phyloP scores from a whole-genome alignment of 106 monocot genomes.

The Dioscorea dumetorum region DNA sequence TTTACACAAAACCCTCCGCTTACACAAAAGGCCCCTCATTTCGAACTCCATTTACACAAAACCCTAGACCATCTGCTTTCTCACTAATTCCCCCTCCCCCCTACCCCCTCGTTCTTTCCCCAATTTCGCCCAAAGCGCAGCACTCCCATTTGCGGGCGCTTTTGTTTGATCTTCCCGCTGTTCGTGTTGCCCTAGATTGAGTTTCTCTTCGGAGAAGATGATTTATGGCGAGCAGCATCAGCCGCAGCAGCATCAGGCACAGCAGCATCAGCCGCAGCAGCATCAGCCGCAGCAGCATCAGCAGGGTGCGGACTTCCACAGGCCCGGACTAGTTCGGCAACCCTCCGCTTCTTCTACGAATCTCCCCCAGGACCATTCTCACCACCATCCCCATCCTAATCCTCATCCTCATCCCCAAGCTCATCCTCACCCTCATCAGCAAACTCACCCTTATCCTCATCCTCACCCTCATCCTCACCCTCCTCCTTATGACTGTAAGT shows the following conservation, averaged over 20 bases:
- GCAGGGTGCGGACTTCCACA: constrained; percentile 13
- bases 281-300: neutral
- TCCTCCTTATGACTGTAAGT: constrained; percentile 34
- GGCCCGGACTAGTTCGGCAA: constrained; percentile 42
- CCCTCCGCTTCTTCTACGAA: constrained; percentile 57
- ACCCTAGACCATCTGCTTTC: too few relatives aligned
- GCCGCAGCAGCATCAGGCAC: constrained; percentile 16
- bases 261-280: constrained; percentile 22
- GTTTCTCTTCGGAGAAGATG: neutral
- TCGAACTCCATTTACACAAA: too few relatives aligned
- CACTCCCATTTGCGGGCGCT: too few relatives aligned
- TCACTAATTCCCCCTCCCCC: too few relatives aligned
- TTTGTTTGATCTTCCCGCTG: too few relatives aligned
- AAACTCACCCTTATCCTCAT: too few relatives aligned
- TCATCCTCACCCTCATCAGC: constrained; percentile 14
- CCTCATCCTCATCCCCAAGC: constrained; percentile 10
- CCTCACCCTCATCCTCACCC: constrained; percentile 17
- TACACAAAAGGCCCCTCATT: too few relatives aligned
- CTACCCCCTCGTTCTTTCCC: too few relatives aligned
- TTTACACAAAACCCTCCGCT: too few relatives aligned
- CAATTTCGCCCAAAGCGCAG: too few relatives aligned
- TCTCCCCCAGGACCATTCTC: constrained; percentile 27
- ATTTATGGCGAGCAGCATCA: constrained; percentile 10
- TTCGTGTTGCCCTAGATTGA: too few relatives aligned
- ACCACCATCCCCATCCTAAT: constrained; percentile 9